Evolutionary conservation across 495 filamentous ascomycete genomes (phyloP).

Genomic region (Terfezia boudieri): DNA sequence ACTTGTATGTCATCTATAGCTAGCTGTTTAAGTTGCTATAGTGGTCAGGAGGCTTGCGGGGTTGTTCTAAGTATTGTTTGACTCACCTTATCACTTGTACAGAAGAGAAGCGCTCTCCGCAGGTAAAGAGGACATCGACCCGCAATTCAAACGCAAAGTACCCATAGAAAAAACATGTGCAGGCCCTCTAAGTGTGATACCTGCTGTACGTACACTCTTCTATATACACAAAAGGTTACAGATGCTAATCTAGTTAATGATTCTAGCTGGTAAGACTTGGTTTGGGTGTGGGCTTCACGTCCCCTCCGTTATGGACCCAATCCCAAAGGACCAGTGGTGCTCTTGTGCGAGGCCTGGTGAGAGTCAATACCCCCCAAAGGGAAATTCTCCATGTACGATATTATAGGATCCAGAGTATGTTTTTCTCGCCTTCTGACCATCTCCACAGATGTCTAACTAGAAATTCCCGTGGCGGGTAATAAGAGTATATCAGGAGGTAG

Average conservation of each 20-base stretch:
- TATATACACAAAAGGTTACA: background rate
- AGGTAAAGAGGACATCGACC: too few relatives aligned
- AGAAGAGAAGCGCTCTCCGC: too few relatives aligned
- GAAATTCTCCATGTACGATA: background rate
- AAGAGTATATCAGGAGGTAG: too few relatives aligned
- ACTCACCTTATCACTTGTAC: too few relatives aligned
- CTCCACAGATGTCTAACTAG: too few relatives aligned
- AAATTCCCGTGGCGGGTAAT: too few relatives aligned
- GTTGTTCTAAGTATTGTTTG: too few relatives aligned
- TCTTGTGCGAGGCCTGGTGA: constrained; percentile 15
- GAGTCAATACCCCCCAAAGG: constrained; percentile 8
- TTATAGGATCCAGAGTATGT: background rate
- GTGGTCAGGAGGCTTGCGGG: too few relatives aligned
- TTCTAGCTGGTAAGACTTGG: constrained; percentile 43
- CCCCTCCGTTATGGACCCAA: constrained; percentile 38
- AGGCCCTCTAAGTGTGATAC: constrained; percentile 8
- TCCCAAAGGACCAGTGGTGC: constrained; percentile 39
- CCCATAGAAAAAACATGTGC: constrained; percentile 15
- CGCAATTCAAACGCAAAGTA: too few relatives aligned
- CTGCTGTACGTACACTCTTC: constrained; percentile 10
- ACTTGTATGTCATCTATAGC: too few relatives aligned
- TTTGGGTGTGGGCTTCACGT: constrained; percentile 50
- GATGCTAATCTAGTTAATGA: background rate
- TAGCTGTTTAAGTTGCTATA: too few relatives aligned
- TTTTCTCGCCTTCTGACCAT: background rate